A percentile compares a stretch with the other conserved stretches of the same genome.
Conservation (phyloP, 805 yeast genomes). For the Kluyveromyces siamensis region DNA sequence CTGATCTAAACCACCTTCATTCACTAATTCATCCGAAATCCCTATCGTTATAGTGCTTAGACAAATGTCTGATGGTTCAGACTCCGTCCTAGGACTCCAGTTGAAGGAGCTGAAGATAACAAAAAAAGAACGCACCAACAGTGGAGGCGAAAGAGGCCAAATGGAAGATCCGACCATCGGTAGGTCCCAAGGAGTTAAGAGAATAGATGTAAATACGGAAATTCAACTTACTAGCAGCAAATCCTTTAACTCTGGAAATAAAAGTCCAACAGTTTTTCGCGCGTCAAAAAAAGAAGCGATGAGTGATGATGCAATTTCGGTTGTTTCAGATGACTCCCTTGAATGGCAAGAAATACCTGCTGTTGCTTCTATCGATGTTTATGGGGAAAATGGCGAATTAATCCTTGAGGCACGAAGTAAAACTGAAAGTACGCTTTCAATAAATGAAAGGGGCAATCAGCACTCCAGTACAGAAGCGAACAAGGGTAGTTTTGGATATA, state of each 20-base stretch:
- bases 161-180: background rate
- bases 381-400: conserved; percentile 69
- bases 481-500: conserved; percentile 52
- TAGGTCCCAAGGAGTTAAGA: no score
- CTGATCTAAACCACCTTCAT: no score
- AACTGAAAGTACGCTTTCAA: background rate
- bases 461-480: background rate
- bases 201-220: no score
- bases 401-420: conserved; percentile 29
- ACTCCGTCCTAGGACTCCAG: conserved; percentile 20
- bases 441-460: background rate
- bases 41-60: no score
- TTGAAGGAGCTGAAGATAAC: conserved; percentile 21
- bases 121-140: background rate
- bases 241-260: background rate
- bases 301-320: background rate
- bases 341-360: conserved; percentile 86
- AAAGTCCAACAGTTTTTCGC: background rate
- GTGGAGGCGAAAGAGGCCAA: background rate
- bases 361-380: conserved; percentile 65
- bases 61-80: conserved; percentile 13
- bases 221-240: no score
- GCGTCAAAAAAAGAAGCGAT: no score
- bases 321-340: conserved; percentile 32
- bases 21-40: no score